Evolutionary conservation across 306 rosid species (phyloP), one percentile per base, ranked within the genome.

Genomic region (Acacia melanoxylon): DNA sequence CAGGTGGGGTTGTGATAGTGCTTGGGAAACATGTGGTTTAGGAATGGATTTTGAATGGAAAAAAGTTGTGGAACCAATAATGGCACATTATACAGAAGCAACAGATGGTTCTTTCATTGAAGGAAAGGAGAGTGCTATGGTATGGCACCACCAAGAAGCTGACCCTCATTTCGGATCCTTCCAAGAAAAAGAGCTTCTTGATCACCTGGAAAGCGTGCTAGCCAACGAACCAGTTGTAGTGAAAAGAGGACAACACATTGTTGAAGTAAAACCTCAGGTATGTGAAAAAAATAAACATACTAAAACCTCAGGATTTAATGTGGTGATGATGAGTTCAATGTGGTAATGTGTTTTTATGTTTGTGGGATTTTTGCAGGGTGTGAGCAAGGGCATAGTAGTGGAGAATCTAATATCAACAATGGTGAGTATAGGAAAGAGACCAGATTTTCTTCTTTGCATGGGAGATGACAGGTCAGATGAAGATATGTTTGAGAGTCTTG

Each of bases 191-290:
- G 97, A 92, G 83, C 97, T 92, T 75, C 97, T 86, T 68, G 94
- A 88, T 87, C 94, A 92, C 84, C 85, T 92, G 0, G 97, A 92
- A 80, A 91, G 70, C 81, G 93, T 92, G 74, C 91, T 92, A 48
- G 87, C 94, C 27, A 91, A 92, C 51, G 94, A 92, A 80, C 94
- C 97, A 16, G 94, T 92, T 4, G 91, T 83, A 10, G 97, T 92
- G n/a, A 89, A 80, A 81, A 83, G 92, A 75, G 97, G 97, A 45
- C 91, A 89, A 12, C 87, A 87, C 74, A 92, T 92, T 7, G 92
- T 92, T 49, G 97, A 92, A 89, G 93, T 92, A 24, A 90, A 92
- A 80, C 97, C 93, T 40, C 97, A 89, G 97, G 97, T 91, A 83
- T 68, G 9, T 9, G 46, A 2, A 10, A 44, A 19, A 52, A 52